Evolutionary conservation across 169 alveolate species (phyloP).

Genomic region (Cryptosporidium canis): DNA sequence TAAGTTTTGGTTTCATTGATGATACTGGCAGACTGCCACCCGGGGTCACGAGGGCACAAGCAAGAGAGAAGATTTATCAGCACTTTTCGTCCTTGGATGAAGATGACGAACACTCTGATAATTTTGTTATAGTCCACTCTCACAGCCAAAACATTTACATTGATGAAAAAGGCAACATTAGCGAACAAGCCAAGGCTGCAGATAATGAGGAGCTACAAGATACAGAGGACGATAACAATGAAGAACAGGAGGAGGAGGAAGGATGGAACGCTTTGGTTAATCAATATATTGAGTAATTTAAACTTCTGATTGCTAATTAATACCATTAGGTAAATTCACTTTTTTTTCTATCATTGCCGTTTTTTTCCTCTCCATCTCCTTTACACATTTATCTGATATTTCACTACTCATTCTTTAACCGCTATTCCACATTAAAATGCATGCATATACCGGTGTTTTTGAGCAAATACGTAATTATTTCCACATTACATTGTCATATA

Average conservation of each 20-base stretch:
- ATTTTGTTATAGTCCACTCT: constrained; percentile 22
- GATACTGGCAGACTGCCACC: constrained; percentile 51
- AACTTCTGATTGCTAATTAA: not conserved
- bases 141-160: constrained; percentile 5
- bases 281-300: constrained; percentile 17
- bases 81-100: constrained; percentile 40
- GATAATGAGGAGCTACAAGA: constrained; percentile 23
- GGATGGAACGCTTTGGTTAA: not conserved
- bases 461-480: not conserved
- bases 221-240: constrained; percentile 7
- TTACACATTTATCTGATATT: not conserved
- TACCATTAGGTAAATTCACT: not conserved
- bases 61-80: constrained; percentile 34
- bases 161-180: constrained; percentile 38
- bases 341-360: not conserved
- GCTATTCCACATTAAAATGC: not conserved
- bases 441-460: not conserved
- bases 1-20: constrained; percentile 68
- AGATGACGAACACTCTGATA: not conserved
- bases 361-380: not conserved
- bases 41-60: constrained; percentile 24
- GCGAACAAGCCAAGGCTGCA: not conserved
- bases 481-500: not conserved
- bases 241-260: constrained; percentile 9
- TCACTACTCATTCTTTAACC: not conserved